Evolutionary conservation across 805 yeast species (phyloP), one percentile per base, ranked within the genome.

Genomic region (Priceomyces melissophilus): DNA sequence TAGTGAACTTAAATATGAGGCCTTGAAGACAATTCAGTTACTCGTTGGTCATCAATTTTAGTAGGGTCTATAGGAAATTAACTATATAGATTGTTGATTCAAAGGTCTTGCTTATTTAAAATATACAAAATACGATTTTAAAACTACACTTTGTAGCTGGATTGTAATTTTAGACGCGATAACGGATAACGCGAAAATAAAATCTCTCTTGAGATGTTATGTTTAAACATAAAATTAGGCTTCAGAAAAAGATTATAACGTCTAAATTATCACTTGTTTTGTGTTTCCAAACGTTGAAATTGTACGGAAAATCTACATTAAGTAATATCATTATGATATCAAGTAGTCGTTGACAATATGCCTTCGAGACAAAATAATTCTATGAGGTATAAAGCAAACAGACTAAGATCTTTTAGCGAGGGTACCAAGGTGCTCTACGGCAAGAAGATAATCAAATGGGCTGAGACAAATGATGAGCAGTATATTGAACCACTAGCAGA

Each of bases 11-110:
- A 87, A 91, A 60, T 93, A 84, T 60, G 96, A 91, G 69, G 98
- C 98, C 2, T 76, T 93, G 57, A 87, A 87, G 62, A 89, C 97
- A 3, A 87, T 96, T n/a, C 99, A 93, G 69, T 78, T 83, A 42
- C 79, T 93, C 54, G 95, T 93, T 40, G 88, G 96, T 3, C 88
- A 87, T 56, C 75, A 84, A n/a, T 77, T 84, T 50, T 75, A 67
- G 35, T 32, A 5, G 35, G 14, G 17, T 20, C 23, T 32, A 8
- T 20, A 8, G 25, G 8, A 20, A 20, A 20, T 20, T 20, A 20
- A 20, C 25, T 20, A 20, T 20, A 20, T 20, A 20, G 25, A 20
- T 8, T 8, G 7, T 20, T 20, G 25, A 20, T 5, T 20, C 25
- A 20, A 20, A n/a, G n/a, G n/a, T n/a, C n/a, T n/a, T n/a, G n/a